phyloP scores from a whole-genome alignment of 306 rosid species.

The Geum urbanum region DNA sequence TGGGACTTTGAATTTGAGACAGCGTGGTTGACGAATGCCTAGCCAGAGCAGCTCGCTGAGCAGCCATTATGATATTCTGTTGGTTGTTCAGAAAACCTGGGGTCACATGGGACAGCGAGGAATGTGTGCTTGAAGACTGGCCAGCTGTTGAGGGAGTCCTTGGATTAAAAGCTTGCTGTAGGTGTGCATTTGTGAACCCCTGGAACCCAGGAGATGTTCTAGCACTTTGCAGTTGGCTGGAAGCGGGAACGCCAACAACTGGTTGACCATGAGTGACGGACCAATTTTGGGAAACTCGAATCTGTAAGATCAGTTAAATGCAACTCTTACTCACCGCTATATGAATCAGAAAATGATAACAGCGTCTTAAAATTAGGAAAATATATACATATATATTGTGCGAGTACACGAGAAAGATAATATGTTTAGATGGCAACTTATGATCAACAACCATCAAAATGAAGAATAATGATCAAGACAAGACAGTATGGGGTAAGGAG shows the following conservation, averaged over 20 bases:
- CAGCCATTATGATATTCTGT: constrained; percentile 25
- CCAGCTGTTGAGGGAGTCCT: constrained; percentile 26
- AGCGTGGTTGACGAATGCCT: constrained; percentile 39
- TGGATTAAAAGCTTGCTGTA: constrained; percentile 51
- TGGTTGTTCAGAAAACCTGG: constrained; percentile 32
- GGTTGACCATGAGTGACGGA: constrained; percentile 23
- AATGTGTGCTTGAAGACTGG: constrained; percentile 28
- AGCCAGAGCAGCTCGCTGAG: constrained; percentile 24
- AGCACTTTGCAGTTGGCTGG: constrained; percentile 36
- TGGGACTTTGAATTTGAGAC: constrained; percentile 38
- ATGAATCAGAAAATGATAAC: neutral
- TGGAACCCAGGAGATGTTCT: constrained; percentile 18
- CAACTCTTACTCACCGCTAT: neutral
- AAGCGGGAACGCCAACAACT: constrained; percentile 12
- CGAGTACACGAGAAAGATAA: neutral
- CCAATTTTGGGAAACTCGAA: constrained; percentile 32
- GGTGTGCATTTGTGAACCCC: constrained; percentile 49
- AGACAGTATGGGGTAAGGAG: neutral
- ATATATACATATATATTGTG: neutral
- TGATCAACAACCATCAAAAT: constrained; percentile 2
- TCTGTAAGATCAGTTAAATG: constrained; percentile 45
- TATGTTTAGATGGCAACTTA: neutral
- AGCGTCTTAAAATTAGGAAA: neutral
- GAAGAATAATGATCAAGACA: neutral
- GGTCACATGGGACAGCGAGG: constrained; percentile 24